Evolutionary conservation across 805 yeast genomes (phyloP).

Genomic region (Candida boidinii): DNA sequence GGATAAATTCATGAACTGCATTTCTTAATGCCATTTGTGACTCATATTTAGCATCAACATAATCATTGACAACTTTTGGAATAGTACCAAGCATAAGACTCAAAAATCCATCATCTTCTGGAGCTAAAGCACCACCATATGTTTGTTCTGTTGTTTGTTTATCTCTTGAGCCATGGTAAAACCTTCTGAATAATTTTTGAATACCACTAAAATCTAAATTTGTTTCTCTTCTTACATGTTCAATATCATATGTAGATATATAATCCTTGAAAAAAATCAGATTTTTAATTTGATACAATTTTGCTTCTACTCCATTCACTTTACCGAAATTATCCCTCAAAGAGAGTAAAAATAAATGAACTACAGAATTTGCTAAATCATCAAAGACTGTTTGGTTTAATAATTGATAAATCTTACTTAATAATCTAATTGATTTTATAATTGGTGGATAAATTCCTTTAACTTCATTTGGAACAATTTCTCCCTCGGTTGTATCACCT

Average conservation of each 20-base stretch:
- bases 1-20: conserved; percentile 61
- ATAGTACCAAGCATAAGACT: conserved; percentile 42
- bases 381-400: conserved; percentile 75
- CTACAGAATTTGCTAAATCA: conserved; percentile 79
- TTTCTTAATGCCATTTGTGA: conserved; percentile 65
- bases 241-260: conserved; percentile 70
- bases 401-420: conserved; percentile 73
- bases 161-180: conserved; percentile 18
- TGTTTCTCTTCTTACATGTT: conserved; percentile 61
- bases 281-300: conserved; percentile 64
- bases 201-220: conserved; percentile 79
- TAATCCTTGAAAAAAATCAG: conserved; percentile 63
- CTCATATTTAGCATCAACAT: conserved; percentile 71
- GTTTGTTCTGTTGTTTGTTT: conserved; percentile 12
- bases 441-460: conserved; percentile 55
- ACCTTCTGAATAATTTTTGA: conserved; percentile 30
- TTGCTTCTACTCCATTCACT: conserved; percentile 49
- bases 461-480: conserved; percentile 3
- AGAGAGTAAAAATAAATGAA: conserved; percentile 66
- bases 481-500: conserved; percentile 4
- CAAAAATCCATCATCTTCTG: conserved; percentile 9
- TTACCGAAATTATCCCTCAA: conserved; percentile 43
- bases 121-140: conserved; percentile 9
- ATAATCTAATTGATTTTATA: conserved; percentile 54
- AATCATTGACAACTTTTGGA: conserved; percentile 72